phyloP scores from a whole-genome alignment of 305 asterid species.

The Fraxinus paxiana region DNA sequence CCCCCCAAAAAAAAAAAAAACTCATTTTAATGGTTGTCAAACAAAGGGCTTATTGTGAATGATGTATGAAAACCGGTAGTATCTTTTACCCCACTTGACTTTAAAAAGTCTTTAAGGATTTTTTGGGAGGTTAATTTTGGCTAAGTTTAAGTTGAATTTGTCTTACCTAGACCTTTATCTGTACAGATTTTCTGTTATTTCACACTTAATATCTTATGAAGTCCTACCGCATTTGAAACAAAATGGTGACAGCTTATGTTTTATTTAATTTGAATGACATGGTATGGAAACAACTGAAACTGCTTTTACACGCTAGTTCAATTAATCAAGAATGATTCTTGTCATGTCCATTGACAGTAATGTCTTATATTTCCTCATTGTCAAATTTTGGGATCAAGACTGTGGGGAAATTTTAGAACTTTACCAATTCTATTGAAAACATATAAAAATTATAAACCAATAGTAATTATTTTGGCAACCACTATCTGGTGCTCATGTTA shows the following conservation, averaged over 20 bases:
- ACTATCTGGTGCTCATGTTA: conserved; percentile 5
- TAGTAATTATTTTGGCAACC: neutral
- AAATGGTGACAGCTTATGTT: neutral
- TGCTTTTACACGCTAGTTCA: neutral
- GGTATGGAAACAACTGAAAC: neutral
- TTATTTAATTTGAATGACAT: neutral
- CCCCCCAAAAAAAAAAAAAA: neutral
- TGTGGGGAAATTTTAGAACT: neutral
- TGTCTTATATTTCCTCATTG: conserved; percentile 1
- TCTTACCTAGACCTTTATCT: conserved; percentile 1
- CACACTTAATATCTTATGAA: neutral
- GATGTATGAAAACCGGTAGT: neutral
- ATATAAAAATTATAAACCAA: neutral
- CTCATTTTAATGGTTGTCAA: neutral
- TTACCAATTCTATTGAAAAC: neutral
- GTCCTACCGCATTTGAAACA: neutral
- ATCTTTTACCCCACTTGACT: conserved; percentile 6
- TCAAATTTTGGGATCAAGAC: conserved; percentile 6
- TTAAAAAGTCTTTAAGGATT: neutral
- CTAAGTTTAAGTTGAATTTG: neutral
- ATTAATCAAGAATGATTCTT: neutral
- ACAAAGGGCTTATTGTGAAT: neutral
- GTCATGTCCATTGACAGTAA: neutral
- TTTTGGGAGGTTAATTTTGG: neutral
- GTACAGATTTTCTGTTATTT: neutral